phyloP scores from a whole-genome alignment of 768 basidiomycete species.

The Suillus tomentosus region DNA sequence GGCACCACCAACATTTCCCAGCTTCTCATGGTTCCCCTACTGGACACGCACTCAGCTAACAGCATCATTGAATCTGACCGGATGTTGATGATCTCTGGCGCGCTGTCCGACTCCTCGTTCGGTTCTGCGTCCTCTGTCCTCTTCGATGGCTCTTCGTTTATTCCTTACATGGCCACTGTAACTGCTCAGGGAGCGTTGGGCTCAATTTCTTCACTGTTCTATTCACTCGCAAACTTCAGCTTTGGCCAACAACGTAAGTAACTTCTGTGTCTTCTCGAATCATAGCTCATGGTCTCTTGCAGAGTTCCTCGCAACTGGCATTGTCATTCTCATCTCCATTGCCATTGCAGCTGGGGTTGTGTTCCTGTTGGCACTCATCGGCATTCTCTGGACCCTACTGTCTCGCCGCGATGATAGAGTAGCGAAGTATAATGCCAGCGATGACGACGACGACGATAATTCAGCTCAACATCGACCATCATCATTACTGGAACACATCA shows the following conservation, averaged over 20 bases:
- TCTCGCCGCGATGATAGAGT: constrained; percentile 76
- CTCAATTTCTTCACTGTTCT: constrained; percentile 76
- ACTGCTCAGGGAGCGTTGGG: constrained; percentile 69
- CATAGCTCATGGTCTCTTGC: constrained; percentile 16
- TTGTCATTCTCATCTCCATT: constrained; percentile 96
- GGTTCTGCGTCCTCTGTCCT: constrained; percentile 85
- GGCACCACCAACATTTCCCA: constrained; percentile 72
- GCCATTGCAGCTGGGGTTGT: constrained; percentile 95
- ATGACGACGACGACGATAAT: constrained; percentile 76
- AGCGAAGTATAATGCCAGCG: constrained; percentile 60
- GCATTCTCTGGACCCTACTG: constrained; percentile 89
- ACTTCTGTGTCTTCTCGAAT: constrained; percentile 11
- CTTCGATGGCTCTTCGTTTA: constrained; percentile 81
- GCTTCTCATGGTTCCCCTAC: constrained; percentile 87
- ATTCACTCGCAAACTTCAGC: constrained; percentile 75
- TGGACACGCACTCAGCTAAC: constrained; percentile 69
- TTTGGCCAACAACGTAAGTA: constrained; percentile 70
- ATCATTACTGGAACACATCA: constrained; percentile 87
- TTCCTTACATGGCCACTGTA: constrained; percentile 79
- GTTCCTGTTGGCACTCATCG: constrained; percentile 81
- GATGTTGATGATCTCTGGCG: constrained; percentile 87
- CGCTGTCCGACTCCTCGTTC: constrained; percentile 63
- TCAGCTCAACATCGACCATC: constrained; percentile 81
- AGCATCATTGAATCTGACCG: constrained; percentile 80
- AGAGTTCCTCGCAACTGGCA: constrained; percentile 89